Evolutionary conservation across 768 basidiomycete genomes (phyloP).

Genomic region (Agaricus blazei): DNA sequence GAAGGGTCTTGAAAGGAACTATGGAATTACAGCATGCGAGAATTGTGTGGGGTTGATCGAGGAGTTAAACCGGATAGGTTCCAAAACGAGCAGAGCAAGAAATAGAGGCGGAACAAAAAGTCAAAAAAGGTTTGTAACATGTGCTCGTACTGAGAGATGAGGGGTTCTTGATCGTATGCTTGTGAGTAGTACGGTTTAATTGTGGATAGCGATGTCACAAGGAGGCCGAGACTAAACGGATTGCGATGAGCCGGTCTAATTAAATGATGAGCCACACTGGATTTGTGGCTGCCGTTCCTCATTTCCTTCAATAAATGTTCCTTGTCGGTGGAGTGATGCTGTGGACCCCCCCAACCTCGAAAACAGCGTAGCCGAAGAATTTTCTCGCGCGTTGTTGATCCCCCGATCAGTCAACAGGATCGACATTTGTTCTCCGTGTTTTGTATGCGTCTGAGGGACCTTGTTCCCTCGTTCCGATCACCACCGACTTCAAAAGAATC

Average conservation of each 20-base stretch:
- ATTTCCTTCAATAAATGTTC: not conserved
- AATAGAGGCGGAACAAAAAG: not conserved
- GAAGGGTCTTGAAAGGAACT: not conserved
- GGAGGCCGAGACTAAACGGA: too few relatives aligned
- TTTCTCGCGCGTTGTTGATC: not conserved
- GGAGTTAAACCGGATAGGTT: slow-evolving; percentile 7
- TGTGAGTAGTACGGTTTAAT: not conserved
- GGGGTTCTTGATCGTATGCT: not conserved
- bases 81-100: not conserved
- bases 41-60: not conserved
- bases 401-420: not conserved
- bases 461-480: too few relatives aligned
- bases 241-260: not conserved
- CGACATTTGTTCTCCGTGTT: not conserved
- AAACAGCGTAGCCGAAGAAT: not conserved
- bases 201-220: not conserved
- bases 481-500: too few relatives aligned
- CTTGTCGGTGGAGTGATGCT: not conserved
- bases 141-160: not conserved
- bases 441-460: too few relatives aligned
- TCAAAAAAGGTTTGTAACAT: slow-evolving; percentile 1
- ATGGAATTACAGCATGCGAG: not conserved
- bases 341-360: not conserved
- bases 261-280: not conserved
- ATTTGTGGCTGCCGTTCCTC: not conserved